Evolutionary conservation across 495 filamentous ascomycete species (phyloP), one percentile per base, ranked within the genome.

Genomic region (Penicillium manginii): DNA sequence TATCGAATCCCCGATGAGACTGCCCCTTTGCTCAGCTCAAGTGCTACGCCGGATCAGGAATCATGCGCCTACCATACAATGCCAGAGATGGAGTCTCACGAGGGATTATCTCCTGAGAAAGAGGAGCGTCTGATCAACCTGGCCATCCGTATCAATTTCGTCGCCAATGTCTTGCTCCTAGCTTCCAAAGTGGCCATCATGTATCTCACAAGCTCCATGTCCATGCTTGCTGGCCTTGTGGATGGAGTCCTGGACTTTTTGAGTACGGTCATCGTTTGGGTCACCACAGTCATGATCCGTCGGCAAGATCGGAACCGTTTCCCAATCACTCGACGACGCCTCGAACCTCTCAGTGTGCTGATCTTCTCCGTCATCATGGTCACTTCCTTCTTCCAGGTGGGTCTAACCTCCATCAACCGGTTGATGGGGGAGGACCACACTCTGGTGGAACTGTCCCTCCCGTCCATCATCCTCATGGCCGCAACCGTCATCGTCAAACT

Each of bases 221-320:
- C 91, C 4, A 90, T 97, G 14, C 80, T 97, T 12, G 93, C 93
- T 15, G 90, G 87, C 63, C 81, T 97, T 55, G 93, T 97, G 1
- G 93, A 97, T 65, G 92, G 90, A 3, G 86, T 88, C 0, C 81
- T 97, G 14, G 93, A 97, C 65, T 96, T 96, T 64, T 76, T 97
- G 40, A 88, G 84, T 37, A 97, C 92, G 0, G 86, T 84, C 37
- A 96, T 97, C 47, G 86, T 96, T 42, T 93, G 90, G 90, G 81
- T 85, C 4, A 93, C 91, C 0, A 91, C 90, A 0, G 78, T 74
- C 52, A 78, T 94, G 54, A 93, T 94, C 59, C 83, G 82, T 47
- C 82, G 82, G 42, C 86, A 88, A 54, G 91, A 96, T 62, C 85
- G 86, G 51, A 91, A 92, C 62, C 78, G 81, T n/a, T 96, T 93